Conservation (phyloP, 1,284 basidiomycete species). For the Melanopsichium pennsylvanicum region DNA sequence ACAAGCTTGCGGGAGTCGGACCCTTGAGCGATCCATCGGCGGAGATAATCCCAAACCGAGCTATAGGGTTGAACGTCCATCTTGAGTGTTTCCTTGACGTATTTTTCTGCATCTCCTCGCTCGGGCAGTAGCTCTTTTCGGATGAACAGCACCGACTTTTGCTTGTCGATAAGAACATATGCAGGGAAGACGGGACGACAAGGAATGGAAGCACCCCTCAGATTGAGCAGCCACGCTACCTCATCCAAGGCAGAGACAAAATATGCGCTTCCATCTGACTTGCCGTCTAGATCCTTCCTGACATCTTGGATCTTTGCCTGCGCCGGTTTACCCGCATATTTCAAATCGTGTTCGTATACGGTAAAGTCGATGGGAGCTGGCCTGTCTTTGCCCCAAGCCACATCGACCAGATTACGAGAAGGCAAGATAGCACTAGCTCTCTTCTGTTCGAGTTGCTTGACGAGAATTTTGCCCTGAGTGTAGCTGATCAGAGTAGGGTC, state of each 20-base stretch:
- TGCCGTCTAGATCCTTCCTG: slow-evolving; percentile 31
- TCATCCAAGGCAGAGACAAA: slow-evolving; percentile 58
- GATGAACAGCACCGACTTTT: slow-evolving; percentile 49
- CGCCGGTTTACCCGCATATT: slow-evolving; percentile 74
- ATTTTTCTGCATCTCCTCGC: slow-evolving; percentile 26
- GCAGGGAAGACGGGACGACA: slow-evolving; percentile 61
- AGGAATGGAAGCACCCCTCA: slow-evolving; percentile 59
- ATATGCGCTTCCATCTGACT: slow-evolving; percentile 40
- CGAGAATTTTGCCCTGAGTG: slow-evolving; percentile 69
- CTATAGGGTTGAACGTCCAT: slow-evolving; percentile 42
- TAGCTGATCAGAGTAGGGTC: slow-evolving; percentile 87
- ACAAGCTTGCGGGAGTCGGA: slow-evolving; percentile 38
- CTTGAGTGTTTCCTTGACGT: slow-evolving; percentile 33
- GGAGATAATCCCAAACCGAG: slow-evolving; percentile 42
- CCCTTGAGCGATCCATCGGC: slow-evolving; percentile 25
- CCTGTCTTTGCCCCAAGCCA: slow-evolving; percentile 76
- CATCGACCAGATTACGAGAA: slow-evolving; percentile 80
- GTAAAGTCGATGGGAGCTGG: slow-evolving; percentile 75
- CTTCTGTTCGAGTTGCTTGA: slow-evolving; percentile 10
- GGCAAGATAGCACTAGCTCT: slow-evolving; percentile 70
- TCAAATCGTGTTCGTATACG: slow-evolving; percentile 77
- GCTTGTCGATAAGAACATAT: slow-evolving; percentile 46
- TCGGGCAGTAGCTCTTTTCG: slow-evolving; percentile 33
- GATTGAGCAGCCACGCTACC: slow-evolving; percentile 62
- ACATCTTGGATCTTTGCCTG: slow-evolving; percentile 60